Evolutionary conservation across 164 flowering plant genomes (phyloP).

Genomic region (Taxillus chinensis): DNA sequence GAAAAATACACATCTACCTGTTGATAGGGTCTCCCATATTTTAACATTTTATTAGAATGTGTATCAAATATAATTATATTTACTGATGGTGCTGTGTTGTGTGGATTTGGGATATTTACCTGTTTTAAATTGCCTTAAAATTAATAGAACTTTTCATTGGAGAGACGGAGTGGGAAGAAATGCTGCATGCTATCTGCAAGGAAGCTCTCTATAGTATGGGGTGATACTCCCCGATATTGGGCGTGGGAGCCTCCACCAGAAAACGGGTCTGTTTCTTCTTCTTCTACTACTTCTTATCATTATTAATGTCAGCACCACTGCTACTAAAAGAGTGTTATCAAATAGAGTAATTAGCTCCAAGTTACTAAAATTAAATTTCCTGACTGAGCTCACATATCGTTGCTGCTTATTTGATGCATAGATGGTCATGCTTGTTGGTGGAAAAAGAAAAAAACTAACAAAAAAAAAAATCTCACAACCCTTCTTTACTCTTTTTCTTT

Average conservation of each 20-base stretch:
- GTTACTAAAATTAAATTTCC: too few species aligned
- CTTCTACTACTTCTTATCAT: not conserved
- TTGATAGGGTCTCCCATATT: too few species aligned
- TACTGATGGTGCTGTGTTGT: too few species aligned
- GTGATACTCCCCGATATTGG: slow-evolving; percentile 40
- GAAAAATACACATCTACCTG: too few species aligned
- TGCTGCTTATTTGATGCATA: not conserved
- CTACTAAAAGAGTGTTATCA: too few species aligned
- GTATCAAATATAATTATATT: too few species aligned
- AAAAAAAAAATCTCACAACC: too few species aligned
- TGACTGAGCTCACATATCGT: not conserved
- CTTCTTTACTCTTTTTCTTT: too few species aligned
- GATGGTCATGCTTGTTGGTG: too few species aligned
- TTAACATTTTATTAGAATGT: too few species aligned
- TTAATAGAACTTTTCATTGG: slow-evolving; percentile 39
- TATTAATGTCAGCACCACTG: not conserved
- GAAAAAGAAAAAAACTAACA: too few species aligned
- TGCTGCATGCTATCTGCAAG: slow-evolving; percentile 49
- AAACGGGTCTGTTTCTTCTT: slow-evolving; percentile 20
- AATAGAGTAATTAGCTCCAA: too few species aligned
- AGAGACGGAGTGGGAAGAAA: slow-evolving; percentile 45
- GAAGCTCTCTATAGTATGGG: slow-evolving; percentile 36
- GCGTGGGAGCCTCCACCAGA: slow-evolving; percentile 22
- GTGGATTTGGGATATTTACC: not conserved
- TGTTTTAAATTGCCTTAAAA: not conserved